phyloP scores from a whole-genome alignment of 805 yeast species.

The Candida sithepensis region DNA sequence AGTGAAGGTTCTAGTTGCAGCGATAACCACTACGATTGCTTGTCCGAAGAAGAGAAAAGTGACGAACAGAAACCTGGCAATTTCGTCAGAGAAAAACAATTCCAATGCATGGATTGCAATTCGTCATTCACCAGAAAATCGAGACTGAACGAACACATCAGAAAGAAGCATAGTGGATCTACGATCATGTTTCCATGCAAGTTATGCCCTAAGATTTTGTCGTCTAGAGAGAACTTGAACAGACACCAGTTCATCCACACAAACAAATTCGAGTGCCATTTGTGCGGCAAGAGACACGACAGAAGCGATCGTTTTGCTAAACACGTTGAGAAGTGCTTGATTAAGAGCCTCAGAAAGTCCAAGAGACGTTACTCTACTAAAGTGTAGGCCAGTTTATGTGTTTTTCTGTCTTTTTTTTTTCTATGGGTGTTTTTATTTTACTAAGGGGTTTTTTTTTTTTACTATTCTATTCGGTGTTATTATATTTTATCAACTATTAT shows the following conservation, averaged over 20 bases:
- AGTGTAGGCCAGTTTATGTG: neutral
- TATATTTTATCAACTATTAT: too few species aligned
- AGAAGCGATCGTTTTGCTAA: slow-evolving; percentile 23
- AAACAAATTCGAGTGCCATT: slow-evolving; percentile 22
- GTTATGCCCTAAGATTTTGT: slow-evolving; percentile 18
- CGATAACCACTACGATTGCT: too few species aligned
- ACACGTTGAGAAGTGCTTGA: slow-evolving; percentile 19
- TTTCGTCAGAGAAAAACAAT: neutral
- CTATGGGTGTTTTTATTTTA: neutral
- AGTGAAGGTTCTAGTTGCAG: neutral
- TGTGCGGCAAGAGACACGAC: slow-evolving; percentile 25
- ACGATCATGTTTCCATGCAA: slow-evolving; percentile 18
- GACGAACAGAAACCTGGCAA: neutral
- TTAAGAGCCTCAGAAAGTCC: neutral
- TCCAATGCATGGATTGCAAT: slow-evolving; percentile 10
- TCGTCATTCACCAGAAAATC: slow-evolving; percentile 26
- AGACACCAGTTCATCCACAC: slow-evolving; percentile 28
- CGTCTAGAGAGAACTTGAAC: slow-evolving; percentile 25
- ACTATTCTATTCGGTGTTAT: neutral
- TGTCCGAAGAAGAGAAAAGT: too few species aligned
- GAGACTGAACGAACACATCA: slow-evolving; percentile 24
- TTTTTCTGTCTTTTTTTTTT: neutral
- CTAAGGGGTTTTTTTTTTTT: neutral
- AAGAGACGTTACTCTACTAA: neutral
- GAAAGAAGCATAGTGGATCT: slow-evolving; percentile 22